phyloP scores from a whole-genome alignment of 495 filamentous ascomycete species.

The Penicillium cinerascens region DNA sequence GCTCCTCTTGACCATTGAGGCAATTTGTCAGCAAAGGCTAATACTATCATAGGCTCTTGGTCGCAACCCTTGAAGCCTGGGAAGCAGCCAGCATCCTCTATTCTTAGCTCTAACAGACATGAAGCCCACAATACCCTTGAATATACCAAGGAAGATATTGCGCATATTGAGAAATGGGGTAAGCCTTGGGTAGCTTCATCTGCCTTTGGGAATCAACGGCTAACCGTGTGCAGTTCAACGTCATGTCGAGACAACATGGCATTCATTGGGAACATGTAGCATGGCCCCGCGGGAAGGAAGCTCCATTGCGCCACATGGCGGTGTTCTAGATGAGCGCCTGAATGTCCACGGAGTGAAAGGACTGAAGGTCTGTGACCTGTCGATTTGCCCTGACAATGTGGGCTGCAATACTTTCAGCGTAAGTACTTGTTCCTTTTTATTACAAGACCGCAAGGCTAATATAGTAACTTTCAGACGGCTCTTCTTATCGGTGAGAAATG shows the following conservation, averaged over 20 bases:
- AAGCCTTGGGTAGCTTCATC: slow-evolving; percentile 22
- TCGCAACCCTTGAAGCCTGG: slow-evolving; percentile 42
- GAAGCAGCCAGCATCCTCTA: slow-evolving; percentile 42
- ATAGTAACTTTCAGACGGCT: slow-evolving; percentile 49
- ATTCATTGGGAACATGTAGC: slow-evolving; percentile 65
- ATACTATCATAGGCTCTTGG: slow-evolving; percentile 34
- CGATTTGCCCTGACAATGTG: slow-evolving; percentile 79
- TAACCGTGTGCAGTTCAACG: slow-evolving; percentile 34
- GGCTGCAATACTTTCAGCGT: slow-evolving; percentile 70
- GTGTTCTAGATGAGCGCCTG: slow-evolving; percentile 73
- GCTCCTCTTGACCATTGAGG: too few species aligned
- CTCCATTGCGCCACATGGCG: slow-evolving; percentile 70
- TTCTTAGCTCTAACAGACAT: slow-evolving; percentile 50
- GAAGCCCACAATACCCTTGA: slow-evolving; percentile 58
- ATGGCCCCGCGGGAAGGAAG: slow-evolving; percentile 80
- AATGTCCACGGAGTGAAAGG: slow-evolving; percentile 79
- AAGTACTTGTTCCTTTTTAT: slow-evolving; percentile 4
- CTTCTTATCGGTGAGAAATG: slow-evolving; percentile 83
- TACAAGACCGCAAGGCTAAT: neutral
- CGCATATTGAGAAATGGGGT: slow-evolving; percentile 73
- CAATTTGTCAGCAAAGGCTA: neutral
- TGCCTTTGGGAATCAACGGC: too few species aligned
- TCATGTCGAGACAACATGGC: slow-evolving; percentile 80
- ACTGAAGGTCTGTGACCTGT: slow-evolving; percentile 77
- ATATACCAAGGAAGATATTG: slow-evolving; percentile 65